Conservation (phyloP, 257 asterid genomes). For the Solanum sparsipilum region DNA sequence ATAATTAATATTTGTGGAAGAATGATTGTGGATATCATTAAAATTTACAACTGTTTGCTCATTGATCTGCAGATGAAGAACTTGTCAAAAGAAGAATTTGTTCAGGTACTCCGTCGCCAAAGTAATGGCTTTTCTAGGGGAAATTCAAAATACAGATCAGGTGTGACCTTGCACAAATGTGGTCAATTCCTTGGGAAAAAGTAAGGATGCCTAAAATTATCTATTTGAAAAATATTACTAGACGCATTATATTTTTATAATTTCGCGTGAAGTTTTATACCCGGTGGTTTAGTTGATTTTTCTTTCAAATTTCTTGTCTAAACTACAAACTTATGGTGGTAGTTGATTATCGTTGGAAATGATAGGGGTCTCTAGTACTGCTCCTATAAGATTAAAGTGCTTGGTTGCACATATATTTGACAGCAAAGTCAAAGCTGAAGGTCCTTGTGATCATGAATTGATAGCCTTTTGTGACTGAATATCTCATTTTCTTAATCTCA, state of each 20-base stretch:
- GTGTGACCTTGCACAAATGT: conserved; percentile 61
- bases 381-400: neutral
- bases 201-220: conserved; percentile 19
- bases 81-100: conserved; percentile 79
- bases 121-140: conserved; percentile 95
- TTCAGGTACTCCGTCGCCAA: conserved; percentile 74
- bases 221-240: neutral
- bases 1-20: neutral
- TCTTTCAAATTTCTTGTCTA: neutral
- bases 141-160: conserved; percentile 77
- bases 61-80: conserved; percentile 51
- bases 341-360: neutral
- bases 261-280: neutral
- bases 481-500: conserved; percentile 6
- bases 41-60: neutral
- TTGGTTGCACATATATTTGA: neutral
- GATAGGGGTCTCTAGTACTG: neutral
- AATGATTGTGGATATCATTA: neutral
- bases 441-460: conserved; percentile 24
- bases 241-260: neutral
- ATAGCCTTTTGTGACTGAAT: conserved; percentile 7
- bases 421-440: conserved; percentile 23
- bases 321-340: neutral
- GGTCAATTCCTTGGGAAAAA: conserved; percentile 79
- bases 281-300: neutral